A percentile compares a stretch with the other conserved stretches of the same genome.
These are phyloP conservation scores for Diplogelasinospora grovesii DNA, from an alignment of 495 filamentous ascomycete genomes.

Conservation along the genomic window DNA sequence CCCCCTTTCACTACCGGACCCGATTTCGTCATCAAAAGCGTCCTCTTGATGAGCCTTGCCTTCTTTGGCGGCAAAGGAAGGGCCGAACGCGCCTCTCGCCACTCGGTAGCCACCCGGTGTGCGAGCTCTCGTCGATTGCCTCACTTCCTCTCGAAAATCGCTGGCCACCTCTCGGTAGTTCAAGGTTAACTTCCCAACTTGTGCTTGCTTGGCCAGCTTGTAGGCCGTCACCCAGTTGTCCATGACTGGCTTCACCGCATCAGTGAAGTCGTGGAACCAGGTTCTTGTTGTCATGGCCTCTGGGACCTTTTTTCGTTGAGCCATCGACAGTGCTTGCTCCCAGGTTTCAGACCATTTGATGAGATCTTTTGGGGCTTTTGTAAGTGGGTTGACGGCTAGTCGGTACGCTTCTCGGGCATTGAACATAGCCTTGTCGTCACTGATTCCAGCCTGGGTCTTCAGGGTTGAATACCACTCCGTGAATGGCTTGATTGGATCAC, in stretches of 20 bases:
- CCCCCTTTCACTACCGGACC: not conserved
- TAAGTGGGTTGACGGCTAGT: too few species aligned
- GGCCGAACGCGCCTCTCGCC: too few species aligned
- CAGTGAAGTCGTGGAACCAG: constrained; percentile 1
- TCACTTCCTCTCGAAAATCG: too few species aligned
- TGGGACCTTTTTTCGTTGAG: constrained; percentile 1
- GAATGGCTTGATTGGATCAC: not conserved
- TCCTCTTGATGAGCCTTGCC: too few species aligned
- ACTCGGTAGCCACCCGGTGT: too few species aligned
- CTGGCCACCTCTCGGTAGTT: too few species aligned
- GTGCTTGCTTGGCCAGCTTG: not conserved
- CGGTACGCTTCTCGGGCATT: too few species aligned
- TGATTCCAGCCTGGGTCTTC: not conserved
- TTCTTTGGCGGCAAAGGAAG: too few species aligned
- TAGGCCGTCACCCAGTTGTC: constrained; percentile 2
- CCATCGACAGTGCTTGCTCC: constrained; percentile 1
- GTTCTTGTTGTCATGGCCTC: not conserved
- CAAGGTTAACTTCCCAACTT: too few species aligned
- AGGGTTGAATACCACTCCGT: constrained; percentile 2
- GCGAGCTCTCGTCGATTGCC: not conserved
- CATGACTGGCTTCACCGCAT: constrained; percentile 3
- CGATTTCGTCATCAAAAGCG: constrained; percentile 1
- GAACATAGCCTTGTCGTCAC: too few species aligned
- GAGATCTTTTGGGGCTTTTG: not conserved
- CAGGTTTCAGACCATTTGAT: constrained; percentile 1